Evolutionary conservation across 177 flowering plant genomes (phyloP), one percentile per base, ranked within the genome.

Genomic region (Vitis hybrid): DNA sequence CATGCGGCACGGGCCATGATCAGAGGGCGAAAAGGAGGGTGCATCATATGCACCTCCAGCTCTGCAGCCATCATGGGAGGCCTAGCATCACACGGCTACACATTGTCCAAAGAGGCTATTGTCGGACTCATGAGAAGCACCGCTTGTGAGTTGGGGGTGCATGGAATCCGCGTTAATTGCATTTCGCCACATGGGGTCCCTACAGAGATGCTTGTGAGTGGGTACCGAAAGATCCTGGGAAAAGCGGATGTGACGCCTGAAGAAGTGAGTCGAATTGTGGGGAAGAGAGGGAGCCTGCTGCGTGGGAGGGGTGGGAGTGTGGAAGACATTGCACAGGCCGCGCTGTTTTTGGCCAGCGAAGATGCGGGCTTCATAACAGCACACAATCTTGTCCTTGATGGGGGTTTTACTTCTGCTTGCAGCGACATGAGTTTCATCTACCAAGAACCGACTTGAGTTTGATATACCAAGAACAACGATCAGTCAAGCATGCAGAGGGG

Each of bases 131-230:
- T 75, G 22, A 83, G 84, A 70, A 89, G 84, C 70, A 71, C 85
- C 0, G 93, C 97, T 0, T 86, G 94, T 68, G 94, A 94, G 74
- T 67, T 94, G 3, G 98, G 98, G 7, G 73, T 59, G 48, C 80
- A 90, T 65, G 92, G 97, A 29, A 89, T 94, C 49, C 79, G 97
- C 0, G 97, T 94, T 68, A 94, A 94, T 74, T 90, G 97, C 82
- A 78, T 94, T 16, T 90, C 93, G 1, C 97, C 98, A 1, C 91
- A 89, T 39, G 98, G 92, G 0, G 97, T 93, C 10, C 89, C 94
- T 0, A 70, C 97, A 0, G 92, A 88, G 73, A 87, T 90, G 91
- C 88, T 90, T 6, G 72, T 83, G 11, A 67, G 63, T 62, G 90
- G 80, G 2, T 87, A 65, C 70, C 67, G 88, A 48, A 48, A 64